Conservation (phyloP, 306 rosid species). For the Rosa multiflora region DNA sequence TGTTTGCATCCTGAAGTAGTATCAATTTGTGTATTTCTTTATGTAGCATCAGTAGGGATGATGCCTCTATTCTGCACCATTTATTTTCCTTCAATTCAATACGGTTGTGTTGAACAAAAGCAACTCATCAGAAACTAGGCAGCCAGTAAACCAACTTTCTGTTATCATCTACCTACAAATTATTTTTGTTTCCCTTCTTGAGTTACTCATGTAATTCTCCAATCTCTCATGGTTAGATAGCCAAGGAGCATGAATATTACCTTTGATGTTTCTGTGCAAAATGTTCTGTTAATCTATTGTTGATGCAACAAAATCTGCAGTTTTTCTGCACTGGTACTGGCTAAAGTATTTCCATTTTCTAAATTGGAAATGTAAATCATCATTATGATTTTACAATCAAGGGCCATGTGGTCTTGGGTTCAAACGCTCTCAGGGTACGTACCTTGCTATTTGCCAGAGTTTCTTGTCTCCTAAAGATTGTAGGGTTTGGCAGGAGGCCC, state of each 20-base stretch:
- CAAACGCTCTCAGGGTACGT: not conserved
- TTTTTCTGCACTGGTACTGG: not conserved
- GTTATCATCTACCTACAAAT: not conserved
- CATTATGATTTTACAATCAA: not conserved
- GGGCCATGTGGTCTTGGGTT: not conserved
- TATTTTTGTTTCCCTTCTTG: not conserved
- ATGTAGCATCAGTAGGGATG: not conserved
- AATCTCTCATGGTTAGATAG: not conserved
- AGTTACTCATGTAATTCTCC: too few relatives aligned
- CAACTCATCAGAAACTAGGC: conserved; percentile 13
- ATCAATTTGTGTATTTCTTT: not conserved
- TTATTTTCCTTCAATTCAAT: conserved; percentile 9
- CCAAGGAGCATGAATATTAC: not conserved
- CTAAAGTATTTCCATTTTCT: not conserved
- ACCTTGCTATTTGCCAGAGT: not conserved
- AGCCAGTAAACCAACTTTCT: not conserved
- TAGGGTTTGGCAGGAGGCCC: not conserved
- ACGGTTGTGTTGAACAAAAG: not conserved
- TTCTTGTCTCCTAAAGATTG: not conserved
- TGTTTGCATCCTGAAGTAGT: conserved; percentile 16
- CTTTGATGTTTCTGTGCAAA: not conserved
- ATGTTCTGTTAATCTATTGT: too few relatives aligned
- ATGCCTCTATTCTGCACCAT: not conserved
- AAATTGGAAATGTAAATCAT: not conserved
- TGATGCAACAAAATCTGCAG: not conserved